phyloP scores from a whole-genome alignment of 495 filamentous ascomycete genomes.

The Hypoxylon lienhwacheense region DNA sequence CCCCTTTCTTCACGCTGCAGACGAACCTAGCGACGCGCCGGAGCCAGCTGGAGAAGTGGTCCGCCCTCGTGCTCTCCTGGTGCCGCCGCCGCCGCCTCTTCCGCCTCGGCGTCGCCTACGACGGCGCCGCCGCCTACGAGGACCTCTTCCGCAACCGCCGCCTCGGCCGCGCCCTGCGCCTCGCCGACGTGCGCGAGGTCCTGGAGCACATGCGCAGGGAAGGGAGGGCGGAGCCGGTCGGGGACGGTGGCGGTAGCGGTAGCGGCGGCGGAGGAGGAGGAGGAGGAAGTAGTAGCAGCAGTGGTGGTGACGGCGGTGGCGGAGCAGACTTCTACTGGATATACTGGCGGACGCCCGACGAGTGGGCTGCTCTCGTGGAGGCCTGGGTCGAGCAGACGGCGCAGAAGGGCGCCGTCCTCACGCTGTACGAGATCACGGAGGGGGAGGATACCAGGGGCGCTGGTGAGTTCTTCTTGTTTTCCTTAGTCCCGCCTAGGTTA shows the following conservation, averaged over 20 bases:
- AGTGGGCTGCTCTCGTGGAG: slow-evolving; percentile 52
- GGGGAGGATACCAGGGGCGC: slow-evolving; percentile 47
- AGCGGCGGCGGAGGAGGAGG: slow-evolving; percentile 54
- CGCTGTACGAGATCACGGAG: slow-evolving; percentile 52
- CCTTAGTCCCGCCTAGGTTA: background rate
- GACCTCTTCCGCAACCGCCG: slow-evolving; percentile 57
- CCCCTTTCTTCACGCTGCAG: slow-evolving; percentile 79
- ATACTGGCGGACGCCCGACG: slow-evolving; percentile 54
- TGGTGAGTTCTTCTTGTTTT: slow-evolving; percentile 36
- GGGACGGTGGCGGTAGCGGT: slow-evolving; percentile 48
- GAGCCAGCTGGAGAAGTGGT: slow-evolving; percentile 82
- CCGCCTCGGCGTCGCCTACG: slow-evolving; percentile 60
- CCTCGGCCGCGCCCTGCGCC: slow-evolving; percentile 58
- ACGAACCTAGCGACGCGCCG: slow-evolving; percentile 72
- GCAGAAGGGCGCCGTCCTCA: slow-evolving; percentile 51
- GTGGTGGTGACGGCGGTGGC: slow-evolving; percentile 57
- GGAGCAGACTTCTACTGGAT: slow-evolving; percentile 45
- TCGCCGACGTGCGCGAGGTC: slow-evolving; percentile 66
- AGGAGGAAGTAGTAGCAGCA: slow-evolving; percentile 32
- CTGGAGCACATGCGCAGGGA: slow-evolving; percentile 72
- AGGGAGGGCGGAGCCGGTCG: slow-evolving; percentile 70
- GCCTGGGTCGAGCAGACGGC: slow-evolving; percentile 52
- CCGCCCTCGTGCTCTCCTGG: slow-evolving; percentile 80
- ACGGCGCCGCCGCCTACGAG: slow-evolving; percentile 12
- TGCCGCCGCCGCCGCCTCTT: slow-evolving; percentile 73